Conservation (phyloP, 1,139 yeast genomes). For the Candida freyschussii region DNA sequence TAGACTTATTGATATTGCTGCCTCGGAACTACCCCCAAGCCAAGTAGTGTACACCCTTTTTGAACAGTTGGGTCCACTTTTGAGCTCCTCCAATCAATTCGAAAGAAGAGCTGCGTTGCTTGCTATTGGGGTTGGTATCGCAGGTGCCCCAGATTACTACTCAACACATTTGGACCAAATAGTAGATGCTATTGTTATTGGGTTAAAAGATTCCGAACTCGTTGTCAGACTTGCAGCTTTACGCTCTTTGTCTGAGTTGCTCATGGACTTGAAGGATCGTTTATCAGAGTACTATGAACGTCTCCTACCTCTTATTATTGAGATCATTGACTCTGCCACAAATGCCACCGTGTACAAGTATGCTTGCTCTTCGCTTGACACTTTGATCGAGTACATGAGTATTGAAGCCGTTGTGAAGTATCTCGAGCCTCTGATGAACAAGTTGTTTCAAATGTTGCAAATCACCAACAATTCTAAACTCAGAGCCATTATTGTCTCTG, state of each 20-base stretch:
- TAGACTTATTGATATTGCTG: conserved; percentile 71
- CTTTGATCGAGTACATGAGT: conserved; percentile 85
- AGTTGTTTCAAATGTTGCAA: conserved; percentile 77
- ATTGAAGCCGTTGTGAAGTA: conserved; percentile 80
- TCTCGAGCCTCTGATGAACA: conserved; percentile 85
- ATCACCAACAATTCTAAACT: conserved; percentile 56
- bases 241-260: conserved; percentile 71
- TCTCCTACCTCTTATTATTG: conserved; percentile 81
- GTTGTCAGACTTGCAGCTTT: conserved; percentile 85
- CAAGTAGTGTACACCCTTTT: conserved; percentile 83
- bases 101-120: conserved; percentile 87
- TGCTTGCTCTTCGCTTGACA: conserved; percentile 89
- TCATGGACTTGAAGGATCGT: conserved; percentile 78
- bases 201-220: conserved; percentile 73
- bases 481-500: conserved; percentile 87
- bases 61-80: conserved; percentile 59
- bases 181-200: conserved; percentile 66
- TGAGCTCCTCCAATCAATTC: conserved; percentile 59
- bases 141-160: conserved; percentile 93
- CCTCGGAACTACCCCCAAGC: conserved; percentile 85
- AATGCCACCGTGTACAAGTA: conserved; percentile 82
- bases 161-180: conserved; percentile 71
- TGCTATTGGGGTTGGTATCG: conserved; percentile 76
- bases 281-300: conserved; percentile 79
- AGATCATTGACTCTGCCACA: conserved; percentile 80